Evolutionary conservation across 31 red algal genomes (phyloP).

Genomic region (Porphyra umbilicalis): DNA sequence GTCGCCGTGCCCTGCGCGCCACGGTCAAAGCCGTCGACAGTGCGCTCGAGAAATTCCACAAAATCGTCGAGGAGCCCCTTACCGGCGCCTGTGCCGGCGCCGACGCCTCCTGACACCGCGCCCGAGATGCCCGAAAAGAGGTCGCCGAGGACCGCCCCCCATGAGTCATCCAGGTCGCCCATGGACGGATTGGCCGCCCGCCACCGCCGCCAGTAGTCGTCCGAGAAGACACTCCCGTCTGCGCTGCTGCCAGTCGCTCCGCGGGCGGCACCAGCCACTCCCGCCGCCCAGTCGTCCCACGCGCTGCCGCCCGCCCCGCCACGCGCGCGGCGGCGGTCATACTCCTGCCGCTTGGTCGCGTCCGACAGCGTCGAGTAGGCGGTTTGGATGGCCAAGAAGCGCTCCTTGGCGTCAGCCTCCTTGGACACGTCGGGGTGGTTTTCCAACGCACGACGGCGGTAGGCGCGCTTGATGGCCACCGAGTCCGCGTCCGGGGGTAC

Average conservation of each 20-base stretch:
- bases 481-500: conserved; percentile 28
- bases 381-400: conserved; percentile 63
- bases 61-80: conserved; percentile 51
- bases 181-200: conserved; percentile 44
- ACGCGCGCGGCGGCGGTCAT: conserved; percentile 30
- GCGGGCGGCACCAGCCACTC: background rate
- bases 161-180: conserved; percentile 40
- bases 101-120: conserved; percentile 6
- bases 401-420: conserved; percentile 48
- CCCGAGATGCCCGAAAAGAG: conserved; percentile 37
- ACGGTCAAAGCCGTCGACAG: conserved; percentile 18
- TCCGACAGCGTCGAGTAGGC: conserved; percentile 75
- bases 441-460: conserved; percentile 56
- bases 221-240: background rate
- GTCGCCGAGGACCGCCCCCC: conserved; percentile 53
- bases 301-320: conserved; percentile 12
- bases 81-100: background rate
- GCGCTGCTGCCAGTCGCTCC: background rate
- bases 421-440: conserved; percentile 78
- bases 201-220: conserved; percentile 37
- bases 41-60: conserved; percentile 60
- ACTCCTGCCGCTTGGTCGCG: conserved; percentile 38
- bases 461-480: conserved; percentile 58
- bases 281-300: conserved; percentile 1
- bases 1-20: background rate